phyloP scores from a whole-genome alignment of 2,329 filamentous ascomycete genomes.

The Penicillium vulpinum region DNA sequence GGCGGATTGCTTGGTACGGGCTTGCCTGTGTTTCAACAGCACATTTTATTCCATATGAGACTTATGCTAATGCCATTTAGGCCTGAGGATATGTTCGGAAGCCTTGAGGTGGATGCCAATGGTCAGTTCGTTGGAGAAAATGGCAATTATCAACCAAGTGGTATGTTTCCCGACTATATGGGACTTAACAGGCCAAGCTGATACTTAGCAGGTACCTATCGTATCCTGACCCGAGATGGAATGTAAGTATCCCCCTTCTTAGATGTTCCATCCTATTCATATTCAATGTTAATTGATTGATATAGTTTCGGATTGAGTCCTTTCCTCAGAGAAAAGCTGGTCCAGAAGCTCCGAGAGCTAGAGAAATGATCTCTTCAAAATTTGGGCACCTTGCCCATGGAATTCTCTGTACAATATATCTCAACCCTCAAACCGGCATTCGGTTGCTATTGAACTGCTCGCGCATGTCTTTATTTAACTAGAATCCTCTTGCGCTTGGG shows the following conservation, averaged over 20 bases:
- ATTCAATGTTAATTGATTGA: constrained; percentile 22
- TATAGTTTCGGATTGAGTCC: constrained; percentile 49
- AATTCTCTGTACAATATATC: constrained; percentile 1
- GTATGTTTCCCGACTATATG: constrained; percentile 30
- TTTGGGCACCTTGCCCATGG: neutral
- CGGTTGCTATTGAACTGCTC: neutral
- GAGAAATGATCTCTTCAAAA: constrained; percentile 12
- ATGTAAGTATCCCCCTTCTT: constrained; percentile 47
- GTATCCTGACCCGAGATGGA: constrained; percentile 60
- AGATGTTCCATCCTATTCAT: neutral
- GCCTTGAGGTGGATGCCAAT: constrained; percentile 59
- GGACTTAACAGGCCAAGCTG: constrained; percentile 5
- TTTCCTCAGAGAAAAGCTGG: constrained; percentile 52
- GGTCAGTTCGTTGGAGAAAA: constrained; percentile 58
- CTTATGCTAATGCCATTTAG: constrained; percentile 28
- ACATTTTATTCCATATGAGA: neutral
- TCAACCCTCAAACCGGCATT: neutral
- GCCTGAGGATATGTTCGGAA: constrained; percentile 67
- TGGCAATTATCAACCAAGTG: constrained; percentile 61
- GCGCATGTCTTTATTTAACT: neutral
- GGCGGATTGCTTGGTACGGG: constrained; percentile 58
- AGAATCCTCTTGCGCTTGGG: neutral
- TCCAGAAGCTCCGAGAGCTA: constrained; percentile 47
- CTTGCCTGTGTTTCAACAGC: neutral
- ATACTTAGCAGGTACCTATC: constrained; percentile 54